A percentile compares a stretch with the other conserved stretches of the same genome.
phyloP scores from a whole-genome alignment of 306 rosid species.

The Vigna trinervia region DNA sequence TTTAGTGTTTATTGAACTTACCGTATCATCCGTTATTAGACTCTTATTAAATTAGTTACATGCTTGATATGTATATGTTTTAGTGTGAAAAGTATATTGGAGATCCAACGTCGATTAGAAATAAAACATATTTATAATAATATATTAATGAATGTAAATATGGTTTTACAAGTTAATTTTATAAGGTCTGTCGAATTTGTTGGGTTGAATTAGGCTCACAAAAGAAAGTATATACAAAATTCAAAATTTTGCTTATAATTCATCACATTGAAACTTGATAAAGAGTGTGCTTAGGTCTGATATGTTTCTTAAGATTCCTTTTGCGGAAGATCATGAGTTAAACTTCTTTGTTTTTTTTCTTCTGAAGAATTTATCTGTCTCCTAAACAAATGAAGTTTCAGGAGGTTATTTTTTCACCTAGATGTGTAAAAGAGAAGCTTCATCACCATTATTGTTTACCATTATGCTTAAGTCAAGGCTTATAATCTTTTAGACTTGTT shows the following conservation, averaged over 20 bases:
- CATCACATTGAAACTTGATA: slow-evolving; percentile 42
- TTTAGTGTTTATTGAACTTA: no score
- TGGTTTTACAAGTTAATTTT: no score
- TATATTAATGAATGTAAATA: no score
- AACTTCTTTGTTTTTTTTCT: neutral
- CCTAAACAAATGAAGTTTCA: slow-evolving; percentile 17
- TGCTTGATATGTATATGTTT: no score
- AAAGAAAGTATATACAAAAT: slow-evolving; percentile 42
- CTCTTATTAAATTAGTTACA: no score
- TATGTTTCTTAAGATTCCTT: slow-evolving; percentile 46
- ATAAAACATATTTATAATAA: no score
- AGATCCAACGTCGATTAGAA: no score
- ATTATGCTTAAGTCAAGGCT: slow-evolving; percentile 44
- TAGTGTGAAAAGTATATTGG: rapidly evolving
- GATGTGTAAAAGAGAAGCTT: slow-evolving; percentile 36
- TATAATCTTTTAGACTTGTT: slow-evolving; percentile 46
- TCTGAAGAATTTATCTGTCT: slow-evolving; percentile 11
- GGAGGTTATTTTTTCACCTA: slow-evolving; percentile 41
- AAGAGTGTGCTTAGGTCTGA: neutral
- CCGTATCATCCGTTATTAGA: no score
- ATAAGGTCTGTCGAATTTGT: no score
- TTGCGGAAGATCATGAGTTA: slow-evolving; percentile 35
- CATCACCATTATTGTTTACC: slow-evolving; percentile 30
- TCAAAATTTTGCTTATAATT: slow-evolving; percentile 40
- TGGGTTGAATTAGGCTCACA: neutral